Base-by-base conservation (phyloP, 305 asterid species). In the Fraxinus xanthoxyloides region DNA sequence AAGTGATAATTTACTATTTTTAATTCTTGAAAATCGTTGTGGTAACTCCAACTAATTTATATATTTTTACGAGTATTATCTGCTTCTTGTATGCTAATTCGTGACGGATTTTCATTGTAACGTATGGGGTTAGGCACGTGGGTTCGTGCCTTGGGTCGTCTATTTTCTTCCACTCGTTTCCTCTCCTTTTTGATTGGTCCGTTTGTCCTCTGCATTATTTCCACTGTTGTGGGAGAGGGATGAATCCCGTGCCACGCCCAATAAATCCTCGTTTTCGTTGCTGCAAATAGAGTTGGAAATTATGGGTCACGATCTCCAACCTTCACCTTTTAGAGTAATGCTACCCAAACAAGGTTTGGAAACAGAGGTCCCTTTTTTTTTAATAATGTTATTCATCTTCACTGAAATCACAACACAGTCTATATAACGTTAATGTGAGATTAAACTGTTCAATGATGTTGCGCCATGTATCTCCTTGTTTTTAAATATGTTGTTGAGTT, bases 151-250 rank as follows among this genome's bases (percentile, higher is more conserved):
- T 85, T 87, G 89, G 79, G 72, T 83, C 24, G 3, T n/a, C 21
- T 65, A 72, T 74, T 91, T 81, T 75, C 82, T 82, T 80, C 90
- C 91, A 81, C 87, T 84, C 84, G 63, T 85, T 88, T 77, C 8
- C 81, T 77, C 80, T 46, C 31, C 80, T 82, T 43, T n/a, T 26
- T 76, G 77, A 84, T 83, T 88, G 84, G 86, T 81, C 59, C 36
- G 77, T 24, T 80, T 78, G 40, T 6, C 28, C 72, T 61, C 48
- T 61, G 80, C 84, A 61, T 32, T 82, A 61, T 32, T 82, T 82
- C 90, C 88, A 15, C 79, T 77, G 28, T 80, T 81, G 24, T 82
- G 77, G 90, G 86, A 82, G 70, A 26, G 10, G 24, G 26, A 34
- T 3, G 3, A 61, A 7, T 61, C 72, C 32, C 24, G 31, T 61